Evolutionary conservation across 192 early-diverging fungal species (phyloP).

Genomic region (Haplosporangium gracile): DNA sequence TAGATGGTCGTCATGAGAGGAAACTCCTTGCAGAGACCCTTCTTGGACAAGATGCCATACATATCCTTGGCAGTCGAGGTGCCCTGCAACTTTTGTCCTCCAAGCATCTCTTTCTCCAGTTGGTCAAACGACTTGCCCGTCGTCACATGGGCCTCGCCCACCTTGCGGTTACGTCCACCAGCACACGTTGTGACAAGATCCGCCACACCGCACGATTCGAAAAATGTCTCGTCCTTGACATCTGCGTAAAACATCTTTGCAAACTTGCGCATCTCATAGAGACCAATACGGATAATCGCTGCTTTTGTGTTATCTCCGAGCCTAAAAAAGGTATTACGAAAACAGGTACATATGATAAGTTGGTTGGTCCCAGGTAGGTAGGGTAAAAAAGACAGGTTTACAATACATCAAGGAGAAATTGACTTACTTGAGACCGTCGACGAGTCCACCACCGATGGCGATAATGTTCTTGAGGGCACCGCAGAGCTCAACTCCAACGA

Average conservation of each 20-base stretch:
- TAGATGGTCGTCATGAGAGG: slow-evolving; percentile 95
- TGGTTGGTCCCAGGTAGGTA: not conserved
- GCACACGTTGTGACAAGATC: slow-evolving; percentile 96
- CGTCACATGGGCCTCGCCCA: slow-evolving; percentile 89
- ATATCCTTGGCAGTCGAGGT: slow-evolving; percentile 91
- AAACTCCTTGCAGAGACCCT: slow-evolving; percentile 64
- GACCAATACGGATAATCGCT: slow-evolving; percentile 93
- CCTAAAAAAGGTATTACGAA: not conserved
- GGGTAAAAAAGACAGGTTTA: not conserved
- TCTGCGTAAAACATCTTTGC: slow-evolving; percentile 80
- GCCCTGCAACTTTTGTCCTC: slow-evolving; percentile 97
- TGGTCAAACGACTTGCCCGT: slow-evolving; percentile 92
- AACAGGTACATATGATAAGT: not conserved
- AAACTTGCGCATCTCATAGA: slow-evolving; percentile 95
- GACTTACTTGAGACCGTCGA: slow-evolving; percentile 85
- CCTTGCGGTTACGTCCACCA: slow-evolving; percentile 92
- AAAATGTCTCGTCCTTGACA: slow-evolving; percentile 92
- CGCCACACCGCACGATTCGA: slow-evolving; percentile 95
- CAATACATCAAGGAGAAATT: not conserved
- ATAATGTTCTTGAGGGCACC: slow-evolving; percentile 98
- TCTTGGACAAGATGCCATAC: slow-evolving; percentile 76
- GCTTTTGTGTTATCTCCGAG: slow-evolving; percentile 97
- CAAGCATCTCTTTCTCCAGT: slow-evolving; percentile 89
- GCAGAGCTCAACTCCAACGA: slow-evolving; percentile 95
- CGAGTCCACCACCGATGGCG: slow-evolving; percentile 93